A percentile compares a stretch with the other conserved stretches of the same genome.
phyloP scores from a whole-genome alignment of 2,329 filamentous ascomycete species.

The Sarocladiaceae sp. region DNA sequence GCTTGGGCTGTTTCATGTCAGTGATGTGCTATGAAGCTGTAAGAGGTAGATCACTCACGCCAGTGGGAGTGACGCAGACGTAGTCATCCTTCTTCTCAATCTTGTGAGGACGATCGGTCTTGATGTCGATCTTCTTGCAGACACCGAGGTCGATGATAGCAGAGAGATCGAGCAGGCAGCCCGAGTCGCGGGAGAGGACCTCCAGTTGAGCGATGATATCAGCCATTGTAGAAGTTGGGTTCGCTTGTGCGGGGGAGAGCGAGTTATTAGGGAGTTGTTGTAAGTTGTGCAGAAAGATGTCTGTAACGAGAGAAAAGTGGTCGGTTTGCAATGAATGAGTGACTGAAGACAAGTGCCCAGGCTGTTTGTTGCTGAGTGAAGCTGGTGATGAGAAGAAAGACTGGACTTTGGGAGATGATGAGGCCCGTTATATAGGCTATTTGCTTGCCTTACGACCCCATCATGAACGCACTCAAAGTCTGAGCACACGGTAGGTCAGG shows the following conservation, averaged over 20 bases:
- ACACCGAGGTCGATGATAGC: slow-evolving; percentile 16
- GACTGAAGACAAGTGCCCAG: slow-evolving; percentile 11
- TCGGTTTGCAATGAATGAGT: slow-evolving; percentile 10
- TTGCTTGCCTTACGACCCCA: background rate
- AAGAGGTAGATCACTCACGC: background rate
- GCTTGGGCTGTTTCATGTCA: slow-evolving; percentile 2
- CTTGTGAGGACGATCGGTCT: slow-evolving; percentile 14
- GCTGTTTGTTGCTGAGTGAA: slow-evolving; percentile 8
- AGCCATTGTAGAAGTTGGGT: slow-evolving; percentile 14
- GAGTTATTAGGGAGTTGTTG: slow-evolving; percentile 5
- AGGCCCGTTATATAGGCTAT: slow-evolving; percentile 1
- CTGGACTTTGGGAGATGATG: background rate
- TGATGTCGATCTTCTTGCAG: slow-evolving; percentile 19
- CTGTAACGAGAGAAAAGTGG: slow-evolving; percentile 12
- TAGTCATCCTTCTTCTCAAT: slow-evolving; percentile 16
- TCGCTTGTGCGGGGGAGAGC: background rate
- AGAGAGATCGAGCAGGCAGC: slow-evolving; percentile 19
- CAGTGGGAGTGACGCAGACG: slow-evolving; percentile 17
- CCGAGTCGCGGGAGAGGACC: slow-evolving; percentile 17
- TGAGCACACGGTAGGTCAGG: slow-evolving; percentile 3
- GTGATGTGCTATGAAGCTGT: background rate
- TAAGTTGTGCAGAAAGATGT: slow-evolving; percentile 8
- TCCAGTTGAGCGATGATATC: slow-evolving; percentile 17
- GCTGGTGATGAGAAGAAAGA: slow-evolving; percentile 10
- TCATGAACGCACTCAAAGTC: too few species aligned